phyloP scores from a whole-genome alignment of 441 rosid species.

The Rhodomyrtus psidioides region DNA sequence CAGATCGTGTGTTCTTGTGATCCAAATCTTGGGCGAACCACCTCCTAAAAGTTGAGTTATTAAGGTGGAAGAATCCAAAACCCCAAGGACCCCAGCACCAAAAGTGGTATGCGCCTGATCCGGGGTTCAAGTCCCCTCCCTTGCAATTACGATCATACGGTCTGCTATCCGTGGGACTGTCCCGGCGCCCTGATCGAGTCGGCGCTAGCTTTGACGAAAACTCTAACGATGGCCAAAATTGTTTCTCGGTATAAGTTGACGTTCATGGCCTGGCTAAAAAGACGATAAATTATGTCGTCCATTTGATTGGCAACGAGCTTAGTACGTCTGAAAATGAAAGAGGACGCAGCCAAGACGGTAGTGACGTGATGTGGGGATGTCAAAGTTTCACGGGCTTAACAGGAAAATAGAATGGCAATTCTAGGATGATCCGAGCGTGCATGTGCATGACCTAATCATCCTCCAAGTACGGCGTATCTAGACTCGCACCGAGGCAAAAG shows the following conservation, averaged over 20 bases:
- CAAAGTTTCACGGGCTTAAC: not conserved
- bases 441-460: not conserved
- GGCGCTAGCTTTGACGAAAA: not conserved
- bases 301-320: not conserved
- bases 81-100: not conserved
- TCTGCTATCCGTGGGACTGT: accelerated
- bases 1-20: not conserved
- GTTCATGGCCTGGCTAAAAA: not conserved
- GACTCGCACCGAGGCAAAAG: not conserved
- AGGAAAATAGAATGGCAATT: not conserved
- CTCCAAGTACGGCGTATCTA: not conserved
- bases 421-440: not conserved
- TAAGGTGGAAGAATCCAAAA: not conserved
- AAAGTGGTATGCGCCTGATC: not conserved
- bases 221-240: not conserved
- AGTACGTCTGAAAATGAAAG: not conserved
- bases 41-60: too few species aligned
- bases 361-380: not conserved
- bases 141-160: not conserved
- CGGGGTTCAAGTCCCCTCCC: not conserved
- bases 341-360: not conserved
- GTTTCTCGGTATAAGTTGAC: not conserved
- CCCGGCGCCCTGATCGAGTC: not conserved
- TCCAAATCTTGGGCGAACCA: not conserved
- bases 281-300: not conserved